These are phyloP conservation scores for Metschnikowia continentalis DNA, from an alignment of 805 yeast species.

Conservation along the genomic window DNA sequence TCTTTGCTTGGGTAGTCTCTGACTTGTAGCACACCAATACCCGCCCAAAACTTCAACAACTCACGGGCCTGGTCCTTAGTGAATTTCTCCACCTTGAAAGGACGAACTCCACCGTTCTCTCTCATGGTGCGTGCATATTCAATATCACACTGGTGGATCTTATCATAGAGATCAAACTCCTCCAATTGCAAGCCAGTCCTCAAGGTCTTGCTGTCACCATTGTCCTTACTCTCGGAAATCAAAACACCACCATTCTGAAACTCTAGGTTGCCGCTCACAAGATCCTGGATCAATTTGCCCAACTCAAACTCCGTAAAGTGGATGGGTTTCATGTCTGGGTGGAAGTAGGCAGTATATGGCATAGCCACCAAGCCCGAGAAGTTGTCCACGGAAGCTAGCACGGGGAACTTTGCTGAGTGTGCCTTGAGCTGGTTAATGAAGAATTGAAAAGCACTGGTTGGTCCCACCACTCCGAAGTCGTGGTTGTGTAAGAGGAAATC, in stretches of 20 bases:
- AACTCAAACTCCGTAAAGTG: conserved; percentile 62
- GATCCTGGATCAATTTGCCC: conserved; percentile 51
- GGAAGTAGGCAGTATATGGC: conserved; percentile 57
- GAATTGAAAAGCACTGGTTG: conserved; percentile 47
- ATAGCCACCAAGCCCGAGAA: conserved; percentile 57
- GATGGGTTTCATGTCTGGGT: conserved; percentile 51
- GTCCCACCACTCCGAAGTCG: conserved; percentile 36
- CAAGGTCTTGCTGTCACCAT: conserved; percentile 48
- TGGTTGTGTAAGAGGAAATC: conserved; percentile 29
- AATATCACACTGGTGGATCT: conserved; percentile 47
- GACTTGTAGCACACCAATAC: conserved; percentile 29
- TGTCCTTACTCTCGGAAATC: conserved; percentile 55
- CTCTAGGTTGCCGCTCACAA: conserved; percentile 47
- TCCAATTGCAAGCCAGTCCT: conserved; percentile 53
- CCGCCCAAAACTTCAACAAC: conserved; percentile 30
- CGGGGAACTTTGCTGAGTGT: conserved; percentile 49
- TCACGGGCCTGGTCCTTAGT: conserved; percentile 28
- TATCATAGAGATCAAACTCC: conserved; percentile 54
- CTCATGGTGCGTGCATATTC: conserved; percentile 47
- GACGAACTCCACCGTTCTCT: conserved; percentile 30
- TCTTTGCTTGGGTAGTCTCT: conserved; percentile 32
- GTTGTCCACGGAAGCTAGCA: conserved; percentile 69
- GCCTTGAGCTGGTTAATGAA: conserved; percentile 51
- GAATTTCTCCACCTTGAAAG: conserved; percentile 25
- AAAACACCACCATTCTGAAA: conserved; percentile 65